These are phyloP conservation scores for Jacaranda copaia DNA, from an alignment of 257 asterid genomes.

Conservation along the genomic window DNA sequence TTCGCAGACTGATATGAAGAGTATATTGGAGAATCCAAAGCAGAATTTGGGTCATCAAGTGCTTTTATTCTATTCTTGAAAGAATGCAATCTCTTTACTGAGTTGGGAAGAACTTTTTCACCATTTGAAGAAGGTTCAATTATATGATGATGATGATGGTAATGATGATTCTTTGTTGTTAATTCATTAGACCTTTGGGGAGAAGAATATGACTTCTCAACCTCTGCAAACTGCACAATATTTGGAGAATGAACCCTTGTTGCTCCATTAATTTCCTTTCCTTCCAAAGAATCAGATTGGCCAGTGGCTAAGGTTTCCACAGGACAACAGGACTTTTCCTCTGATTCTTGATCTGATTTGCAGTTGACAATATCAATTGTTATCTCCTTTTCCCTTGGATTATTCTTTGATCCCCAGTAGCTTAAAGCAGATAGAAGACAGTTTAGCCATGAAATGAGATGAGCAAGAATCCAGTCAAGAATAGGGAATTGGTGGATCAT, in stretches of 20 bases:
- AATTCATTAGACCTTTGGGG: background rate
- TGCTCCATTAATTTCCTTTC: no score
- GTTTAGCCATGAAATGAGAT: slow-evolving; percentile 45
- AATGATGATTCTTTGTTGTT: background rate
- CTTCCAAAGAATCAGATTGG: no score
- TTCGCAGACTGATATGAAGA: slow-evolving; percentile 38
- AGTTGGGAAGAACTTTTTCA: background rate
- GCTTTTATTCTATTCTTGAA: slow-evolving; percentile 37
- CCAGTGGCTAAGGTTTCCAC: no score
- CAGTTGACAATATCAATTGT: slow-evolving; percentile 35
- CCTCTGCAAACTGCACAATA: background rate
- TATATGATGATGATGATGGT: background rate
- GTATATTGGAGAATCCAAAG: slow-evolving; percentile 39
- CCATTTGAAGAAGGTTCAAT: background rate
- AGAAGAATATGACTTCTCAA: background rate
- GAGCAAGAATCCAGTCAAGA: slow-evolving; percentile 44
- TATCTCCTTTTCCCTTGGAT: slow-evolving; percentile 54
- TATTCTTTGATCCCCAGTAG: slow-evolving; percentile 30
- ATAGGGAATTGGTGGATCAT: slow-evolving; percentile 44
- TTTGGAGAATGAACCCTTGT: background rate
- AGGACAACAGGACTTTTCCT: background rate
- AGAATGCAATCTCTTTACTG: slow-evolving; percentile 35
- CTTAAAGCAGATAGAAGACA: slow-evolving; percentile 32
- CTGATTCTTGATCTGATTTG: background rate
- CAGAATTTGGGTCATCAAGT: slow-evolving; percentile 36